Evolutionary conservation across 2,329 filamentous ascomycete species (phyloP).

Genomic region (Alternaria panax): DNA sequence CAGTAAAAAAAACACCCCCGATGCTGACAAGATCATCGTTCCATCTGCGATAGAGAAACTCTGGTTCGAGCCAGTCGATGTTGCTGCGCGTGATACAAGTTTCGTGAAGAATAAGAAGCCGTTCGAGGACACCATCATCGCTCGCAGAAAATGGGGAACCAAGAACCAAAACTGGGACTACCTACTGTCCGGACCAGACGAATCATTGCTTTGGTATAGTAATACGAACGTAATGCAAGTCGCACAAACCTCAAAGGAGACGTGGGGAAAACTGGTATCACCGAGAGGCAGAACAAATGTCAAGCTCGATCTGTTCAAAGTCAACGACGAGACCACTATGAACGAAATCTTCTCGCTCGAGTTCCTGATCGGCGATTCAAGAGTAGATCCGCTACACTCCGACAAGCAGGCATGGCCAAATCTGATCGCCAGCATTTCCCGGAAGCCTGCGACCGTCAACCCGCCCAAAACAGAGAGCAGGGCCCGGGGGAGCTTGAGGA

Average conservation of each 20-base stretch:
- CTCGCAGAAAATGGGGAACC: background rate
- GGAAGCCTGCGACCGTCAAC: background rate
- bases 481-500: too few species aligned
- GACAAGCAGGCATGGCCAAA: background rate
- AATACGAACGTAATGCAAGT: background rate
- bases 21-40: background rate
- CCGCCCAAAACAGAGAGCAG: background rate
- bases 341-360: background rate
- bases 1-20: background rate
- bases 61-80: background rate
- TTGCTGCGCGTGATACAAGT: rapidly evolving
- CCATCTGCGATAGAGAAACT: background rate
- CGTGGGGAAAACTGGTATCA: background rate
- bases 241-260: background rate
- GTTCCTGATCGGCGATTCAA: background rate
- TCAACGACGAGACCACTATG: background rate
- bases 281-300: background rate
- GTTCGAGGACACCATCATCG: background rate
- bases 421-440: background rate
- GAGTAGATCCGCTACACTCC: background rate
- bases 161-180: background rate
- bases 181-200: background rate
- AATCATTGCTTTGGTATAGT: background rate
- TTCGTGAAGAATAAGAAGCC: background rate
- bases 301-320: background rate